These are phyloP conservation scores for Aspergillus novofumigatus DNA, from an alignment of 2,329 filamentous ascomycete species.

Conservation along the genomic window DNA sequence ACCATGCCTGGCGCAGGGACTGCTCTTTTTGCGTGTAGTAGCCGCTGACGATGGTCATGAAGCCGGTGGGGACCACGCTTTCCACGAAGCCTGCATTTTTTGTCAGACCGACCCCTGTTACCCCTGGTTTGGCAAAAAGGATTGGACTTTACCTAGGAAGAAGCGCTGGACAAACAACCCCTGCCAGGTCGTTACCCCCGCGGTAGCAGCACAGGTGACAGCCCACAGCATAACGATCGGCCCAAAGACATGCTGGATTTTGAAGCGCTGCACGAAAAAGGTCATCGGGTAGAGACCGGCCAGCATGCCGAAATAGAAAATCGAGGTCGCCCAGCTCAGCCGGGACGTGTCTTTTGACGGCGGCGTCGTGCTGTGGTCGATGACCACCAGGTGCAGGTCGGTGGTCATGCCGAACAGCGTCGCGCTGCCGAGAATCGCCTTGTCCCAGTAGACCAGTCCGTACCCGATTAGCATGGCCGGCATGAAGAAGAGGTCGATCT, in stretches of 20 bases:
- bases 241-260: conserved; percentile 61
- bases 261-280: conserved; percentile 65
- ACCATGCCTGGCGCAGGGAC: conserved; percentile 61
- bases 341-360: conserved; percentile 61
- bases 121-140: no score
- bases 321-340: conserved; percentile 70
- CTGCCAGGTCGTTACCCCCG: conserved; percentile 58
- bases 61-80: conserved; percentile 61
- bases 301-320: conserved; percentile 79
- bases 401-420: conserved; percentile 72
- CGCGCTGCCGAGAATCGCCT: conserved; percentile 70
- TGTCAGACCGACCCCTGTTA: no score
- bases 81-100: conserved; percentile 54
- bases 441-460: conserved; percentile 68
- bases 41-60: conserved; percentile 60
- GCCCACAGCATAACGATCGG: conserved; percentile 57
- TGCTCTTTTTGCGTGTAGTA: conserved; percentile 66
- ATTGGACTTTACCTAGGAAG: conserved; percentile 53
- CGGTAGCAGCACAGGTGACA: conserved; percentile 63
- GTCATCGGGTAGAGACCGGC: conserved; percentile 70
- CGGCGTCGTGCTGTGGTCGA: conserved; percentile 49
- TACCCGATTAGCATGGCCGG: conserved; percentile 62
- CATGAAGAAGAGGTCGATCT: conserved; percentile 65
- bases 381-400: conserved; percentile 59
- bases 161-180: conserved; percentile 66